Percentiles rank a stretch among this genome's conserved stretches.
These are phyloP conservation scores for Rhodotorula paludigena DNA, from an alignment of 768 basidiomycete genomes.

Conservation along the genomic window DNA sequence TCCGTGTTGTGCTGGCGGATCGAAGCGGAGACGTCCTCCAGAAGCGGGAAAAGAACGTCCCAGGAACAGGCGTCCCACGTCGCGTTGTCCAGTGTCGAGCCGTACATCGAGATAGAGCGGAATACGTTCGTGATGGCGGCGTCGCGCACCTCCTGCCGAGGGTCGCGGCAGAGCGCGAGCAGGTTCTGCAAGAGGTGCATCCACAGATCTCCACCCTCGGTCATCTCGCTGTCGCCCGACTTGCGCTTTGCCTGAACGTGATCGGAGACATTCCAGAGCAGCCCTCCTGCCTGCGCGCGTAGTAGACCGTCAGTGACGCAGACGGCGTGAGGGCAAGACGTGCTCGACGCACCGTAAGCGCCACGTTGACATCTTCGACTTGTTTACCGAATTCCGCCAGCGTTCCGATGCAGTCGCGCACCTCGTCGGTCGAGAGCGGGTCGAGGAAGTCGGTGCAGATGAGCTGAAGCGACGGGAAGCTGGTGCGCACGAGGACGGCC, in stretches of 20 bases:
- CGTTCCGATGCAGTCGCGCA: conserved; percentile 82
- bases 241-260: conserved; percentile 80
- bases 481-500: conserved; percentile 70
- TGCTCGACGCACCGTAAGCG: conserved; percentile 61
- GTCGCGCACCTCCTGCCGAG: conserved; percentile 78
- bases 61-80: conserved; percentile 91
- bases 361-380: conserved; percentile 84
- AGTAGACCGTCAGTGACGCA: not conserved
- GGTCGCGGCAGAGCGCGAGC: conserved; percentile 72
- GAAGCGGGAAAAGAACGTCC: conserved; percentile 79
- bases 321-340: too few relatives aligned
- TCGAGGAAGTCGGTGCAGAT: conserved; percentile 85
- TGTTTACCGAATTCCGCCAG: conserved; percentile 88
- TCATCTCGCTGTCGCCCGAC: conserved; percentile 54
- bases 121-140: conserved; percentile 94
- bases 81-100: conserved; percentile 69
- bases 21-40: conserved; percentile 55
- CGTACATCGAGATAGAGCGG: conserved; percentile 88
- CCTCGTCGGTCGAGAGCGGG: conserved; percentile 69
- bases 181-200: conserved; percentile 82
- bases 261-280: conserved; percentile 94
- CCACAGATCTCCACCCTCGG: conserved; percentile 73
- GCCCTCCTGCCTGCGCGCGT: conserved; percentile 60
- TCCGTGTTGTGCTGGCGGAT: conserved; percentile 54
- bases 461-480: conserved; percentile 86